A percentile compares a stretch with the other conserved stretches of the same genome.
Conservation (phyloP, 2,329 filamentous ascomycete genomes). For the Clonostachys solani region DNA sequence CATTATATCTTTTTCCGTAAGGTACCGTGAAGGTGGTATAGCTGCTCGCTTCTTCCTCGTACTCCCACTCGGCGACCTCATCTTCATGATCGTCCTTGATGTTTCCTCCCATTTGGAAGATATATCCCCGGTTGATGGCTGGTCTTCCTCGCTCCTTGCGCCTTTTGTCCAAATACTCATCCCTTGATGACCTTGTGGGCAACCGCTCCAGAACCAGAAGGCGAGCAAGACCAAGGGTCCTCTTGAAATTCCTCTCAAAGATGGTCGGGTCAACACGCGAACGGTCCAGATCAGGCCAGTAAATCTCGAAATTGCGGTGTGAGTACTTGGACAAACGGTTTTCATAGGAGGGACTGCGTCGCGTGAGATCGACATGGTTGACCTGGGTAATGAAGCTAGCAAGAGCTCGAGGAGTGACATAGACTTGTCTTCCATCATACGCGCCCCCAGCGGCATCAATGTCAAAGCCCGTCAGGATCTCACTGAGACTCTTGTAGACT, state of each 20-base stretch:
- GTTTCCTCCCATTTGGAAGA: constrained; percentile 54
- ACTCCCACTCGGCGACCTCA: constrained; percentile 79
- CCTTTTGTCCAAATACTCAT: constrained; percentile 66
- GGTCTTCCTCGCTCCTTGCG: constrained; percentile 73
- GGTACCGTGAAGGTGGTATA: constrained; percentile 76
- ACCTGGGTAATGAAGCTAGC: constrained; percentile 77
- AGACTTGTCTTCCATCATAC: constrained; percentile 78
- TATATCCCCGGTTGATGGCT: constrained; percentile 30
- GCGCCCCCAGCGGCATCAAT: constrained; percentile 81
- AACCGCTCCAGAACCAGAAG: constrained; percentile 77
- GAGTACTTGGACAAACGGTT: constrained; percentile 84
- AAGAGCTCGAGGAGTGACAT: constrained; percentile 70
- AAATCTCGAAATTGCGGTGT: constrained; percentile 80
- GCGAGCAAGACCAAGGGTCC: constrained; percentile 73
- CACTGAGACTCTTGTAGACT: constrained; percentile 77
- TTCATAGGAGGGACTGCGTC: constrained; percentile 82
- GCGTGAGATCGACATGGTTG: constrained; percentile 74
- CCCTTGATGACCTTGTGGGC: constrained; percentile 63
- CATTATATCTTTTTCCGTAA: constrained; percentile 57
- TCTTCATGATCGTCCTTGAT: constrained; percentile 76
- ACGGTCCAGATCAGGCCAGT: constrained; percentile 72
- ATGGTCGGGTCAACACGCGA: constrained; percentile 80
- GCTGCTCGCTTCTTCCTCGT: constrained; percentile 70
- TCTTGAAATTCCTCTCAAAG: constrained; percentile 74
- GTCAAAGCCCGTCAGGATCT: constrained; percentile 85